Base-by-base conservation (phyloP, 345 rosid genomes). In the Turnera subulata region DNA sequence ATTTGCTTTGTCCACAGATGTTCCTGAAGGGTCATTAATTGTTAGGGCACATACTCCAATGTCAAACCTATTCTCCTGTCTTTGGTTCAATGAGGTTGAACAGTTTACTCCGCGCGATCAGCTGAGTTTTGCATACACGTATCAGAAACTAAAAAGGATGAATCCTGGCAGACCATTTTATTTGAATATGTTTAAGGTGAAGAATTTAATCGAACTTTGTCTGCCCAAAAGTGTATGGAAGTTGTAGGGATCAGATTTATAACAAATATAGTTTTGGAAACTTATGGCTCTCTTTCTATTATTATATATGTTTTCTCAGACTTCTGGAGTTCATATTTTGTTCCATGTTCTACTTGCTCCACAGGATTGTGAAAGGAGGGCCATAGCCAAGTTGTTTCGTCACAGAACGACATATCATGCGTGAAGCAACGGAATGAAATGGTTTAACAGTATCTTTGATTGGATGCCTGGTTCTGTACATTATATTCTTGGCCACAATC, bases 331-430 rank as follows among this genome's bases (percentile, higher is more conserved):
- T 8, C 8, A 18, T 10, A 4, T 1, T 38, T 61, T 25, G 12
- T 12, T 10, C 56, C 20, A 12, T 17, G 19, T 11, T 59, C 29
- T 35, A 14, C 29, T 29, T 53, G 33, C 43, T 42, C 56, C 70
- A 69, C 85, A 89, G 99, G 99, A 93, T 62, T 93, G 99, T 56
- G 99, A 93, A 73, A 85, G 99, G 74, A 82, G 99, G 74, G 74
- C 76, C 13, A 58, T 93, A 57, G 88, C 97, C 0, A 93, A 93
- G 76, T 65, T 87, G 73, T 93, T 79, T 66, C 96, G 76, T 52
- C 99, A 89, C 60, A 81, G 96, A 82, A 72, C 72, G 78, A 38
- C 70, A 61, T 62, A 59, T 58, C 56, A 68, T 38, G 26, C 75
- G 65, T 69, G 71, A 71, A 73, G 76, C 75, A 46, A 55, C 48